These are phyloP conservation scores for Corymbia calophylla DNA, from an alignment of 441 rosid species.

Conservation along the genomic window DNA sequence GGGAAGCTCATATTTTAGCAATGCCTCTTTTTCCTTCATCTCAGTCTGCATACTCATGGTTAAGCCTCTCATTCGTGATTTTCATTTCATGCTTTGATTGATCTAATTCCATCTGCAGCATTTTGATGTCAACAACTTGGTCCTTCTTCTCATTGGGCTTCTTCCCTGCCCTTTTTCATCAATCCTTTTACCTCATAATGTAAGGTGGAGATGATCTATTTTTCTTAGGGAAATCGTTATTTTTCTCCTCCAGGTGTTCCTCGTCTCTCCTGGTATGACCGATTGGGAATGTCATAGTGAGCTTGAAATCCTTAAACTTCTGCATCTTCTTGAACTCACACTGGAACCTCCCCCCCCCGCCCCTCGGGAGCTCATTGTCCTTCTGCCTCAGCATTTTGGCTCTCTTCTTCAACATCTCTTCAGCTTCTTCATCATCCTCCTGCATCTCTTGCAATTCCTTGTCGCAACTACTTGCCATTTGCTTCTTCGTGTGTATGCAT, in stretches of 20 bases:
- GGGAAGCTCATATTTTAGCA: not conserved
- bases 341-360: conserved; percentile 22
- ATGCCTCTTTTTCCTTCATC: conserved; percentile 15
- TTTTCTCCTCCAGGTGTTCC: conserved; percentile 43
- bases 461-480: not conserved
- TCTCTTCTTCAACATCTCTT: conserved; percentile 62
- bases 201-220: conserved; percentile 78
- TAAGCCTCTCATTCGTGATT: conserved; percentile 13
- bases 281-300: conserved; percentile 45
- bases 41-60: conserved; percentile 2
- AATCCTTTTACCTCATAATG: conserved; percentile 67
- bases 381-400: conserved; percentile 61
- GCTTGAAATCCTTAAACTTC: conserved; percentile 76
- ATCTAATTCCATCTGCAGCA: conserved; percentile 18
- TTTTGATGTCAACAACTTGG: conserved; percentile 5
- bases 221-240: conserved; percentile 45
- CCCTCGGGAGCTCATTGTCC: conserved; percentile 43
- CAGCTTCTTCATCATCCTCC: conserved; percentile 61
- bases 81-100: conserved; percentile 12
- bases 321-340: conserved; percentile 71
- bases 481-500: not conserved
- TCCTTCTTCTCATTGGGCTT: not conserved
- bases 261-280: conserved; percentile 32
- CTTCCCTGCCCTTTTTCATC: conserved; percentile 28
- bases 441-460: conserved; percentile 33